Conservation (phyloP, 306 rosid species). For the Gynostemma pentaphyllum region DNA sequence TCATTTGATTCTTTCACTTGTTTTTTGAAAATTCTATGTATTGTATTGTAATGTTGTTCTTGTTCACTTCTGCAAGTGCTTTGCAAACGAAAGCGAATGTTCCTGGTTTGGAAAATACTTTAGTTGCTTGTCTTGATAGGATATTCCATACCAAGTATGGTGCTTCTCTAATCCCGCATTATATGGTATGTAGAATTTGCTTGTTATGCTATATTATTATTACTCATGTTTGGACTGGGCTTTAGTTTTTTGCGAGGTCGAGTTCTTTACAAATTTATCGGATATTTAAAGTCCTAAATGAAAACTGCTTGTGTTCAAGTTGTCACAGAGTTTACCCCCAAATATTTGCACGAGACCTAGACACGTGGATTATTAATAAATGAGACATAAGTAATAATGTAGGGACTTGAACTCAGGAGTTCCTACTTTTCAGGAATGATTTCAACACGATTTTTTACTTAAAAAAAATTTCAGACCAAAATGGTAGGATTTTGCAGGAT, state of each 20-base stretch:
- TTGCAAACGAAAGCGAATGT: constrained; percentile 61
- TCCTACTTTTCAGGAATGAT: too few species aligned
- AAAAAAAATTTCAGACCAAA: too few species aligned
- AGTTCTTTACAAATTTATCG: neutral
- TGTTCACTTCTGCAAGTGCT: constrained; percentile 37
- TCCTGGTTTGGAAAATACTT: constrained; percentile 49
- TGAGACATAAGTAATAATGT: too few species aligned
- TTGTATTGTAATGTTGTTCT: neutral
- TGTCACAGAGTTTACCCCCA: too few species aligned
- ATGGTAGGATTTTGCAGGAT: too few species aligned
- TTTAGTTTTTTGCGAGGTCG: neutral
- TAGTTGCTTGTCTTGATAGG: constrained; percentile 67
- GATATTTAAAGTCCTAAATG: neutral
- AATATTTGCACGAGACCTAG: too few species aligned
- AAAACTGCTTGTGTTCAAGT: neutral
- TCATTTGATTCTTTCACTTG: neutral
- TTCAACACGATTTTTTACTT: too few species aligned
- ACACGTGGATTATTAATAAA: too few species aligned
- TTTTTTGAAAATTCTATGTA: neutral
- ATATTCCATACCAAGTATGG: constrained; percentile 75
- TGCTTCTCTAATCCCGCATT: constrained; percentile 69
- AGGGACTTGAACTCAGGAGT: too few species aligned
- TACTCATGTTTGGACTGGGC: neutral
- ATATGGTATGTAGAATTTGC: constrained; percentile 40
- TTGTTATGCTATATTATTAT: neutral